Evolutionary conservation across 2,329 filamentous ascomycete genomes (phyloP).

Genomic region (Aspergillus ochraceus): DNA sequence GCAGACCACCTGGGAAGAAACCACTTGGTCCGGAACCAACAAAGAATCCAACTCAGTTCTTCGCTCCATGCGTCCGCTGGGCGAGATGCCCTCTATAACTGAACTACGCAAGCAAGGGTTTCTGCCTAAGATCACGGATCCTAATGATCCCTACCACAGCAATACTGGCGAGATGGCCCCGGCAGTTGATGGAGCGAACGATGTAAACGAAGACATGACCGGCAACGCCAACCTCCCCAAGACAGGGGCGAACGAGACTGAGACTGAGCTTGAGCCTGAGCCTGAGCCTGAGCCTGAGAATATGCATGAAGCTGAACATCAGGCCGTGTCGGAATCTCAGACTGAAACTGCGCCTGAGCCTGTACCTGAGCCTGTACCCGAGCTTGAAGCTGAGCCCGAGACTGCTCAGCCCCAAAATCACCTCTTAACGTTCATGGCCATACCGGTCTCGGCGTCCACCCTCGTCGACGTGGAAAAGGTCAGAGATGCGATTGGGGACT

Average conservation of each 20-base stretch:
- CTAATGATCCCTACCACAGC: background rate
- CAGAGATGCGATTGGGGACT: constrained; percentile 26
- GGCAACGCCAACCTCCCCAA: background rate
- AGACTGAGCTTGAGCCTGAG: constrained; percentile 23
- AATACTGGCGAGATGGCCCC: background rate
- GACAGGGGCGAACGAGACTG: constrained; percentile 41
- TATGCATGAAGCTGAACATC: constrained; percentile 11
- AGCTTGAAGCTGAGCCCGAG: constrained; percentile 13
- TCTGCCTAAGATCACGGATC: background rate
- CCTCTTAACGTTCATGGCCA: constrained; percentile 18
- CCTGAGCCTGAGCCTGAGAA: constrained; percentile 13
- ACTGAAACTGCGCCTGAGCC: background rate
- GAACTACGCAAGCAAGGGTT: constrained; percentile 54
- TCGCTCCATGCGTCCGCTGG: constrained; percentile 80
- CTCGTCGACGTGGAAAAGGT: constrained; percentile 31
- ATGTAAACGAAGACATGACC: background rate
- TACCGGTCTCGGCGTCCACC: constrained; percentile 22
- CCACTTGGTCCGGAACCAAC: constrained; percentile 56
- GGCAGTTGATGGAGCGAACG: background rate
- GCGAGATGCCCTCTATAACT: constrained; percentile 65
- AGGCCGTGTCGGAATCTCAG: constrained; percentile 8
- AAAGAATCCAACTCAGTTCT: constrained; percentile 69
- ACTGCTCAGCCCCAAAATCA: constrained; percentile 17
- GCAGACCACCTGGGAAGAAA: constrained; percentile 73
- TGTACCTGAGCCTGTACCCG: constrained; percentile 14